Evolutionary conservation across 2,329 filamentous ascomycete species (phyloP), one percentile per base, ranked within the genome.

Genomic region (Myriosclerotinia curreyana): DNA sequence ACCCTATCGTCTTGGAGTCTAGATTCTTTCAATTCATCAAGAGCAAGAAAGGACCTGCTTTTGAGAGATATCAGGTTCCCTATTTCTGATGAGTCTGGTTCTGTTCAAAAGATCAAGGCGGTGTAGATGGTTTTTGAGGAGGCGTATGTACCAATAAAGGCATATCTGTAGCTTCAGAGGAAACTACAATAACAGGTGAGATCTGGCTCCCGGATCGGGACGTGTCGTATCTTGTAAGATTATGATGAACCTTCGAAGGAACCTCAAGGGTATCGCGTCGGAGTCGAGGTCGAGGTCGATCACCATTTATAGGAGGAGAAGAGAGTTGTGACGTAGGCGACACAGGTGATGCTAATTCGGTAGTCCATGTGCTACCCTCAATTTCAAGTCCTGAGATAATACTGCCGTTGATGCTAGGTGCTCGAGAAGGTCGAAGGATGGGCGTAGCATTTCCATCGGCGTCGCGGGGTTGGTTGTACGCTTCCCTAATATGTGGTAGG

Each of bases 391-490:
- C 68, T 4, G 77, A 77, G 28, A 63, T 64, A 20, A 75, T 66
- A 56, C 74, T 77, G 7, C 74, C 69, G 15, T 59, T 71, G 54
- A 78, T 77, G 61, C 79, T 81, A 46, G 74, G 71, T 0, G 75
- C 72, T 66, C 79, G 74, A 5, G 79, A 78, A 59, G 71, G 69
- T 40, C 72, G 70, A 34, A 69, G 64, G 2, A 65, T 56, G 7
- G 74, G 74, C 1, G 73, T 73, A 20, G 68, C 56, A 31, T 73
- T 73, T 5, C 74, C 77, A 12, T 75, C 73, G 8, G 67, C 71
- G 31, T 77, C 74, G 20, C 72, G 72, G 12, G 64, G 69, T 5
- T 66, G 71, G 48, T 78, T 79, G 64, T 80, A 84, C 5, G 71
- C 69, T 38, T 77, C 73, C 53, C 74, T 76, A 34, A 80, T 78